phyloP scores from a whole-genome alignment of 305 asterid species.

The Rubia balearica region DNA sequence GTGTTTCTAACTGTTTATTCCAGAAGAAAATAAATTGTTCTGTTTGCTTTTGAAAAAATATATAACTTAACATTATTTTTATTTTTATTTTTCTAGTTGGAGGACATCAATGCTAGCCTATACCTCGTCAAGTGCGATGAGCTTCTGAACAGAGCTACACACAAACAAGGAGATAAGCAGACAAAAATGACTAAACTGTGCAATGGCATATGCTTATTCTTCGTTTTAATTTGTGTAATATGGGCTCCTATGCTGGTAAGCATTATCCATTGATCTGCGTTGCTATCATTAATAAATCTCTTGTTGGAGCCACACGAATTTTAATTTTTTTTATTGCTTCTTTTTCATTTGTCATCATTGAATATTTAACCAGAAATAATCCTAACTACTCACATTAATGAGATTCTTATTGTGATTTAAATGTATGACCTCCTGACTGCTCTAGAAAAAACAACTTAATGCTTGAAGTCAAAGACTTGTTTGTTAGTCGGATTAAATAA shows the following conservation, averaged over 20 bases:
- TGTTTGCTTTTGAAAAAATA: neutral
- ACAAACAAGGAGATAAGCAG: conserved; percentile 89
- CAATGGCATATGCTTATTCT: conserved; percentile 90
- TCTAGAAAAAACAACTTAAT: neutral
- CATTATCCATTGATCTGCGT: neutral
- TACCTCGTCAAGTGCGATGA: conserved; percentile 96
- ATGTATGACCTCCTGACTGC: neutral
- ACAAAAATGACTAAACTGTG: conserved; percentile 85
- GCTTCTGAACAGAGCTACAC: conserved; percentile 81
- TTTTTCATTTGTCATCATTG: neutral
- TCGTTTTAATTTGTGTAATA: conserved; percentile 77
- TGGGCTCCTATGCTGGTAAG: conserved; percentile 99
- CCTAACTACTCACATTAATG: neutral
- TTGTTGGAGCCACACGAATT: neutral
- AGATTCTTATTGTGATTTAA: neutral
- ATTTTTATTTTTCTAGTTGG: conserved; percentile 56
- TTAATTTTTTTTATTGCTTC: neutral
- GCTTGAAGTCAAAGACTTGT: neutral
- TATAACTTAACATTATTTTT: conserved; percentile 22
- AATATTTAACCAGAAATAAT: neutral
- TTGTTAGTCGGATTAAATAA: neutral
- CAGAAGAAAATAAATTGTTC: neutral
- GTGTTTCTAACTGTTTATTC: neutral
- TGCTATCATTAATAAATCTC: neutral
- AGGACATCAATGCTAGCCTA: conserved; percentile 96